A percentile compares a stretch with the other conserved stretches of the same genome.
Conservation (phyloP, 768 basidiomycete genomes). For the Grammothele lineata region DNA sequence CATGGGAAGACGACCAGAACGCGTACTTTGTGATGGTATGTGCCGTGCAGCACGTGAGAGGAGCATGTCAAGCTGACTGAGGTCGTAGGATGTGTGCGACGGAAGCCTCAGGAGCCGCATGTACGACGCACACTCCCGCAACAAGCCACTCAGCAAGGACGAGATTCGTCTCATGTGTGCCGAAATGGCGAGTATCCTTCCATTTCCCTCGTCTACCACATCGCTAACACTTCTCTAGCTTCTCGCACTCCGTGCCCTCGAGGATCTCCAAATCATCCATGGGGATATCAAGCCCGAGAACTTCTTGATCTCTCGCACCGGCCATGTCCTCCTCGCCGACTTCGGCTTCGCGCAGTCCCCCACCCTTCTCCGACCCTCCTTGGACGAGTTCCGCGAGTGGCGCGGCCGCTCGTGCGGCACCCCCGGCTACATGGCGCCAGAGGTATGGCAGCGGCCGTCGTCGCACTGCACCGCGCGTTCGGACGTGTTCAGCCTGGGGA, state of each 20-base stretch:
- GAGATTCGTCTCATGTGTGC: constrained; percentile 14
- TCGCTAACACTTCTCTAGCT: constrained; percentile 7
- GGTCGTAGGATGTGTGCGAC: constrained; percentile 5
- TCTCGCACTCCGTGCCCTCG: constrained; percentile 4
- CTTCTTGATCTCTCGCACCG: constrained; percentile 10
- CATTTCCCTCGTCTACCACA: not conserved
- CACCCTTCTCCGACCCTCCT: constrained; percentile 1
- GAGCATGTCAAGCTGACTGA: too few relatives aligned
- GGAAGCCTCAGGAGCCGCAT: constrained; percentile 8
- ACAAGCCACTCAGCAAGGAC: not conserved
- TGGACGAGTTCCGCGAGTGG: not conserved
- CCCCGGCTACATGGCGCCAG: constrained; percentile 41
- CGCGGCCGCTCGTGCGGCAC: constrained; percentile 25
- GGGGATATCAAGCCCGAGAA: constrained; percentile 20
- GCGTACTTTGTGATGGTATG: constrained; percentile 26
- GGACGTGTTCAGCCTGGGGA: constrained; percentile 46
- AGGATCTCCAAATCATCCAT: constrained; percentile 4
- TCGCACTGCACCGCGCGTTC: constrained; percentile 21
- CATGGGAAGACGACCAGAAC: constrained; percentile 23
- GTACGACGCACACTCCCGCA: too few relatives aligned
- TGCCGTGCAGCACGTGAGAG: not conserved
- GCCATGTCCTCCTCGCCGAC: constrained; percentile 17
- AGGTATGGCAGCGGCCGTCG: constrained; percentile 34
- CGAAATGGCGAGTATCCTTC: constrained; percentile 12
- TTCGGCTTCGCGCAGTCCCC: constrained; percentile 7